These are phyloP conservation scores for Colletotrichum sp. DNA, from an alignment of 2,329 filamentous ascomycete species.

Conservation along the genomic window DNA sequence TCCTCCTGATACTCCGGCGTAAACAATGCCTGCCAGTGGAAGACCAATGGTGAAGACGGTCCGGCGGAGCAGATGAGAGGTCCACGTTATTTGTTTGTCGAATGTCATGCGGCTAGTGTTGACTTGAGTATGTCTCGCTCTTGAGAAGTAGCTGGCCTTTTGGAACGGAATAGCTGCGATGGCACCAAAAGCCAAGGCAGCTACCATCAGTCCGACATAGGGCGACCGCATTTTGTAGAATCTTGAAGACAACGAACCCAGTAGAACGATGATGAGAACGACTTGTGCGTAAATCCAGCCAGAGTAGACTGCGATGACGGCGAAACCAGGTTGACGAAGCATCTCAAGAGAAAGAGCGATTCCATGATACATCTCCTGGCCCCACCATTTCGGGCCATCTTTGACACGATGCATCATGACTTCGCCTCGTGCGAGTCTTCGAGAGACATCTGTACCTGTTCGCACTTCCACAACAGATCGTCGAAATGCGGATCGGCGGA, in stretches of 20 bases:
- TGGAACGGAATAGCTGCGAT: slow-evolving; percentile 75
- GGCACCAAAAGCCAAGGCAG: slow-evolving; percentile 71
- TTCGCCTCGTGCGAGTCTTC: slow-evolving; percentile 72
- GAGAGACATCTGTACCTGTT: slow-evolving; percentile 54
- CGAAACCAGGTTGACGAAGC: slow-evolving; percentile 76
- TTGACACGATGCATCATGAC: slow-evolving; percentile 77
- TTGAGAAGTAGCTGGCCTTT: slow-evolving; percentile 72
- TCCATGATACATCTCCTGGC: slow-evolving; percentile 76
- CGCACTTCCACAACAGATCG: slow-evolving; percentile 71
- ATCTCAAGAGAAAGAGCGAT: slow-evolving; percentile 70
- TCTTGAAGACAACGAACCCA: slow-evolving; percentile 74
- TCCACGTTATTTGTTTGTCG: slow-evolving; percentile 68
- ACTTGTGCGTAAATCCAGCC: slow-evolving; percentile 82
- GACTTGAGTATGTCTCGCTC: slow-evolving; percentile 62
- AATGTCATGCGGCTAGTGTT: slow-evolving; percentile 72
- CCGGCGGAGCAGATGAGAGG: slow-evolving; percentile 73
- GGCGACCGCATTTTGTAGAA: slow-evolving; percentile 69
- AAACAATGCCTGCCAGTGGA: slow-evolving; percentile 70
- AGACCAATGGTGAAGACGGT: slow-evolving; percentile 70
- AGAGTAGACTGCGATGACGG: slow-evolving; percentile 73
- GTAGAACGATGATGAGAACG: slow-evolving; percentile 73
- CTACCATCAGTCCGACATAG: slow-evolving; percentile 69
- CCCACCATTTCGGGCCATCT: slow-evolving; percentile 78
- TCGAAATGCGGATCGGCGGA: slow-evolving; percentile 71
- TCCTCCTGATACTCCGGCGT: slow-evolving; percentile 70